Evolutionary conservation across 2,329 filamentous ascomycete species (phyloP), one percentile per base, ranked within the genome.

Genomic region (Bimuria novae-zelandiae): DNA sequence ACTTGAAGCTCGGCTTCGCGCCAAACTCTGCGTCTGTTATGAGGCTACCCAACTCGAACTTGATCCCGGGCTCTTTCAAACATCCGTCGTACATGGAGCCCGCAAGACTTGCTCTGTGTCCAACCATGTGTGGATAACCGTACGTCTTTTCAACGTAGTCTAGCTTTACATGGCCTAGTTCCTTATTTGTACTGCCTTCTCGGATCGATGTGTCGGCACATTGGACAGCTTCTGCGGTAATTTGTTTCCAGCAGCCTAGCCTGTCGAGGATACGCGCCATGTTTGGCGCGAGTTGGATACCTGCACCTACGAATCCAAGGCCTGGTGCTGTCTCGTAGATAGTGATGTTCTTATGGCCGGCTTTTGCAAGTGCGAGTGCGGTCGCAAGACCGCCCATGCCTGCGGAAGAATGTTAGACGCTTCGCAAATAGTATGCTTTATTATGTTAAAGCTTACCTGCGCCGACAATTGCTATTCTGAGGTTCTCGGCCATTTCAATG

Each of bases 221-320:
- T 54, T 87, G 82, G 0, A 89, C 89, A 2, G 88, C 88, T 69
- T 92, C 88, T 32, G 78, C 81, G 57, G 84, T 84, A 56, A 94
- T 90, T 14, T 81, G 79, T 16, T 81, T 75, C 89, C 89, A 93
- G 53, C 88, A 88, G 8, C 87, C 89, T 33, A 92, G 76, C 12
- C 81, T 78, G 66, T 90, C 86, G 11, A 94, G 80, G 7, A 94
- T 88, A 2, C 89, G 83, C 3, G 87, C 86, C 82, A 93, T 89
- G 61, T 94, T 95, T 0, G 90, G 90, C 0, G 90, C 89, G 52
- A 93, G 80, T 70, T 95, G 90, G 60, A 94, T 93, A 4, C 90
- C 90, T 1, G 90, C 90, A 21, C 90, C 90, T 1, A 93, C 89
- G 63, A 93, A 93, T 4, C 89, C 89, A 3, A 93, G 80, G 59